phyloP scores from a whole-genome alignment of 2,329 filamentous ascomycete genomes.

The Penicillium sp. region DNA sequence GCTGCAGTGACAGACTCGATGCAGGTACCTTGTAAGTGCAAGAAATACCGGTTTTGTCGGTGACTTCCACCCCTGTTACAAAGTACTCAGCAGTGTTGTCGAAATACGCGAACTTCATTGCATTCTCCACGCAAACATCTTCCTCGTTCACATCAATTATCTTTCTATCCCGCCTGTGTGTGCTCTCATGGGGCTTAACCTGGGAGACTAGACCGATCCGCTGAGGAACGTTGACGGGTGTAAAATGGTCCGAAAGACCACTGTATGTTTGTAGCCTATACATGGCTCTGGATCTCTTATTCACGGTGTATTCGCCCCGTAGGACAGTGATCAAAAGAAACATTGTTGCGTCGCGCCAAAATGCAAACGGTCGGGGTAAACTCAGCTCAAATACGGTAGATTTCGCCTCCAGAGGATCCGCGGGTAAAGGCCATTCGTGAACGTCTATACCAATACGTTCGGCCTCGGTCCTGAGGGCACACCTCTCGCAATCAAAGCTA shows the following conservation, averaged over 20 bases:
- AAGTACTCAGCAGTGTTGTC: constrained; percentile 29
- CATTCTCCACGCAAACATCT: constrained; percentile 54
- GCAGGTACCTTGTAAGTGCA: constrained; percentile 47
- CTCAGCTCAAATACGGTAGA: constrained; percentile 60
- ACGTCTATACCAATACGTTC: constrained; percentile 49
- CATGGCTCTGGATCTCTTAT: constrained; percentile 16
- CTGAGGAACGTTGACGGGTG: constrained; percentile 3
- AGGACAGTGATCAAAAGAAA: constrained; percentile 51
- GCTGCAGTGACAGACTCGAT: constrained; percentile 40
- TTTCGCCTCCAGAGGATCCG: constrained; percentile 37
- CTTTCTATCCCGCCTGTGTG: constrained; percentile 37
- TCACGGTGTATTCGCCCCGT: constrained; percentile 11
- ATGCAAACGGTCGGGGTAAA: constrained; percentile 45
- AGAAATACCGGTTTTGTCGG: constrained; percentile 21
- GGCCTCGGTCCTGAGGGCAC: constrained; percentile 39
- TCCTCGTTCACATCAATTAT: constrained; percentile 31
- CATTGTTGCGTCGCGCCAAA: constrained; percentile 57
- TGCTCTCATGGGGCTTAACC: constrained; percentile 41
- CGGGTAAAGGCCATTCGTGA: constrained; percentile 63
- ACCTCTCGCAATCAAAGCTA: constrained; percentile 42
- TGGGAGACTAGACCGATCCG: constrained; percentile 43
- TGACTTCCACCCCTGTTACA: constrained; percentile 23
- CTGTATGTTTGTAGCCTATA: constrained; percentile 21
- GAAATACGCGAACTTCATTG: constrained; percentile 41
- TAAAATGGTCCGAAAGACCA: constrained; percentile 23